Conservation (phyloP, 768 basidiomycete genomes). For the Lactarius vividus region DNA sequence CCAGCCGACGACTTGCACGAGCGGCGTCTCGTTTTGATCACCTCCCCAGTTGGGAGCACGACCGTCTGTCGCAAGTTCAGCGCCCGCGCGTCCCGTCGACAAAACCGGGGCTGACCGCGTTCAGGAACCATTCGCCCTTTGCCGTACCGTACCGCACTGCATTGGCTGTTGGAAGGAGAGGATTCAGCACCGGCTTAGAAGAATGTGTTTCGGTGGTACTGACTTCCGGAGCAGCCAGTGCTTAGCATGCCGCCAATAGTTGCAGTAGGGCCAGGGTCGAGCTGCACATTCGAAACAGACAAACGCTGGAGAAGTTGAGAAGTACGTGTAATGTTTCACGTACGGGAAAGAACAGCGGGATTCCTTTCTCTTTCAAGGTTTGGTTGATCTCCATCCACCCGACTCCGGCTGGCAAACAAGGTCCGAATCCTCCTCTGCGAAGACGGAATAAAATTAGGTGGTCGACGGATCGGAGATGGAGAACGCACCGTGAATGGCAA, state of each 20-base stretch:
- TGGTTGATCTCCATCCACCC: slow-evolving; percentile 73
- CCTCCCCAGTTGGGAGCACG: slow-evolving; percentile 82
- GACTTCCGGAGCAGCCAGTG: slow-evolving; percentile 84
- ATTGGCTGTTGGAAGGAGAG: slow-evolving; percentile 48
- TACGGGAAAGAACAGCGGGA: slow-evolving; percentile 83
- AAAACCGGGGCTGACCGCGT: slow-evolving; percentile 48
- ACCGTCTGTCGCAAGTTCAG: slow-evolving; percentile 57
- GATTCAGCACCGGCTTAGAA: neutral
- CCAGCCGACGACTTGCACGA: slow-evolving; percentile 86
- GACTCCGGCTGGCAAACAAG: slow-evolving; percentile 67
- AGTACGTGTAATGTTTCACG: neutral
- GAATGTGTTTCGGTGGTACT: slow-evolving; percentile 27
- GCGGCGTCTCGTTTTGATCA: slow-evolving; percentile 82
- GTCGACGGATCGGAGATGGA: neutral
- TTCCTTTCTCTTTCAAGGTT: slow-evolving; percentile 61
- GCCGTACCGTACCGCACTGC: slow-evolving; percentile 87
- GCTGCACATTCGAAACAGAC: slow-evolving; percentile 37
- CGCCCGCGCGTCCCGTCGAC: too few relatives aligned
- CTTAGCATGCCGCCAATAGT: slow-evolving; percentile 86
- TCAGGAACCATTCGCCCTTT: slow-evolving; percentile 87
- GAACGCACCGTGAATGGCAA: slow-evolving; percentile 64
- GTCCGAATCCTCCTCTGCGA: slow-evolving; percentile 64
- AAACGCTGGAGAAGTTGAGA: too few relatives aligned
- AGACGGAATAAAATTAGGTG: neutral
- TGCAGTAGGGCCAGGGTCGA: slow-evolving; percentile 75